Evolutionary conservation across 805 yeast species (phyloP), one percentile per base, ranked within the genome.

Genomic region (Starmerella vitae): DNA sequence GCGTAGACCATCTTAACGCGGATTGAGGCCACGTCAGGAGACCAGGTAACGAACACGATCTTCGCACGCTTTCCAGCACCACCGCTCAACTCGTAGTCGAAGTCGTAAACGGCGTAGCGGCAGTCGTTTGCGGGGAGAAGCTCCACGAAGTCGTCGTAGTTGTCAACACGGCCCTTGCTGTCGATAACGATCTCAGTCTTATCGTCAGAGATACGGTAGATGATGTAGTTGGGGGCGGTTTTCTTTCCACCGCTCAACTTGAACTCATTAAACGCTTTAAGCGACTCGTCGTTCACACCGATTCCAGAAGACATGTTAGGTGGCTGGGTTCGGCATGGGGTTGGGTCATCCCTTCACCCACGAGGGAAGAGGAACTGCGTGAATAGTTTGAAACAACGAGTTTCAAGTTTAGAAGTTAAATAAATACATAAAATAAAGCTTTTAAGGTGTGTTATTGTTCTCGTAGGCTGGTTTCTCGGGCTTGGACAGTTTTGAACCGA

Each of bases 1-100:
- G 98, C 97, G 69, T 86, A 88, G 47, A 88, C 81, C 98, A 91
- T 91, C 80, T 91, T 91, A 54, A 53, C 63, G 70, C 93, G 80
- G 57, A 91, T 77, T 46, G 91, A 84, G 39, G 97, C 95, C 46
- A 93, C 83, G 61, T 91, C 98, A 56, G 98, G 98, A 47, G 96
- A 77, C 98, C 98, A 91, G 51, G 91, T 81, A 69, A 59, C 72
- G 61, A 76, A 76, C 44, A 74, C 71, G 51, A 76, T 72, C 70
- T 76, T 76, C 58, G 70, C 65, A 61, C 94, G 81, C 72, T 84
- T 85, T 61, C 98, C 98, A 65, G 88, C 97, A 54, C 84, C 86
- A 37, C 73, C 75, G 50, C 79, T 74, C 44, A 83, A 67, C 64
- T 85, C 94, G 65, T 86, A 91, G 68, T 88, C 96, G 56, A 91